These are phyloP conservation scores for Phialemoniopsis sp. DNA, from an alignment of 2,329 filamentous ascomycete genomes.

Conservation along the genomic window DNA sequence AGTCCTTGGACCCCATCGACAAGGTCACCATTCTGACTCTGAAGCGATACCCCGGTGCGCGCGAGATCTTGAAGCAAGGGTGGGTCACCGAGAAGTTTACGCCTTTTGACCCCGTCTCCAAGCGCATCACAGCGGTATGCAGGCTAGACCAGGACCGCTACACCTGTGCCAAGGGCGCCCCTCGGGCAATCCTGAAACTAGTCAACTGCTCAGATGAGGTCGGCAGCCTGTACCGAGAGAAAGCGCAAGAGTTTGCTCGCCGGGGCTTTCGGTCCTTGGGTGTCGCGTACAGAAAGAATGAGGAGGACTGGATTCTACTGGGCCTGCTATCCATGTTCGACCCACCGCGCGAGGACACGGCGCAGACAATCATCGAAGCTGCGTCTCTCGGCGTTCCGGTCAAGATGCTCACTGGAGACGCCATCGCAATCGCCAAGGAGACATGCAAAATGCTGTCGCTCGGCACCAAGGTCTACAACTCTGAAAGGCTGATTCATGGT, in stretches of 20 bases:
- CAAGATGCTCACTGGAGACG: slow-evolving; percentile 81
- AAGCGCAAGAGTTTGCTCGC: slow-evolving; percentile 71
- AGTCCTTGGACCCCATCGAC: slow-evolving; percentile 74
- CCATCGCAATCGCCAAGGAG: slow-evolving; percentile 76
- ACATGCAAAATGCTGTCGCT: slow-evolving; percentile 79
- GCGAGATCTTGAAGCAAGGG: slow-evolving; percentile 69
- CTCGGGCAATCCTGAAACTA: slow-evolving; percentile 69
- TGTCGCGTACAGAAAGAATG: slow-evolving; percentile 74
- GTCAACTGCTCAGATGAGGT: slow-evolving; percentile 63
- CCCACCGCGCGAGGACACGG: slow-evolving; percentile 73
- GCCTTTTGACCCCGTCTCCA: slow-evolving; percentile 75
- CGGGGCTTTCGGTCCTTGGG: slow-evolving; percentile 78
- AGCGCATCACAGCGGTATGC: slow-evolving; percentile 70
- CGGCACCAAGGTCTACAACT: slow-evolving; percentile 79
- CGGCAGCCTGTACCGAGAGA: slow-evolving; percentile 64
- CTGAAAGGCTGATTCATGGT: slow-evolving; percentile 71
- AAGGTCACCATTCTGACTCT: slow-evolving; percentile 75
- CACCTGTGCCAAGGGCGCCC: slow-evolving; percentile 73
- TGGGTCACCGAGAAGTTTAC: slow-evolving; percentile 77
- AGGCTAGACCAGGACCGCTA: slow-evolving; percentile 66
- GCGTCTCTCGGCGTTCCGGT: slow-evolving; percentile 72
- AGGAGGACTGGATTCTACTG: slow-evolving; percentile 71
- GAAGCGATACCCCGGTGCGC: slow-evolving; percentile 72
- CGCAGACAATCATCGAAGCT: slow-evolving; percentile 73
- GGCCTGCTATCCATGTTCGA: slow-evolving; percentile 80